phyloP scores from a whole-genome alignment of 1,284 basidiomycete species.

The Fistulinella cinereoalba region DNA sequence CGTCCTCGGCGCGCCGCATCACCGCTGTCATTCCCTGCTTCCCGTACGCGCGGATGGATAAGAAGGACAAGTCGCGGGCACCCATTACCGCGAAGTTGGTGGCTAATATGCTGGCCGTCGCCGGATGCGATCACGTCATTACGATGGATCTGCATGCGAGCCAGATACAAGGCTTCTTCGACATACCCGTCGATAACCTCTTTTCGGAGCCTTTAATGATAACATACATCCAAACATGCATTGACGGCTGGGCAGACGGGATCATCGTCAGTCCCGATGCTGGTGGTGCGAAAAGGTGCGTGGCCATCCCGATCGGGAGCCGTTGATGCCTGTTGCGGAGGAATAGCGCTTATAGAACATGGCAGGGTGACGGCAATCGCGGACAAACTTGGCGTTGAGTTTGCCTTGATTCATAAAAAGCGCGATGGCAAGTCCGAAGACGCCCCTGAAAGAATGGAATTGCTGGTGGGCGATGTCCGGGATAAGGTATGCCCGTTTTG shows the following conservation, averaged over 20 bases:
- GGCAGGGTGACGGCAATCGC: constrained; percentile 89
- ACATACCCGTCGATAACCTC: constrained; percentile 97
- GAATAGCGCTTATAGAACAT: constrained; percentile 7
- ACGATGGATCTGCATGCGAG: constrained; percentile 98
- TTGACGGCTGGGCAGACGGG: constrained; percentile 83
- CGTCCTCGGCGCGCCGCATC: constrained; percentile 92
- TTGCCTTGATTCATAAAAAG: constrained; percentile 95
- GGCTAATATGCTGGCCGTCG: constrained; percentile 95
- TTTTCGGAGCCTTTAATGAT: constrained; percentile 89
- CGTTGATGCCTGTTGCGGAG: no score
- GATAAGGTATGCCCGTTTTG: constrained; percentile 65
- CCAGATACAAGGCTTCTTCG: constrained; percentile 99
- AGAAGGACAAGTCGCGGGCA: constrained; percentile 95
- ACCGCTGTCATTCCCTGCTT: constrained; percentile 98
- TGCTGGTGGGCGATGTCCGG: constrained; percentile 94
- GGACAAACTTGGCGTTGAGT: constrained; percentile 94
- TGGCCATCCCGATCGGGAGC: constrained; percentile 9
- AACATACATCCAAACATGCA: constrained; percentile 85
- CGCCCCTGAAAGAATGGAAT: constrained; percentile 82
- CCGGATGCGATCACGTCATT: constrained; percentile 98
- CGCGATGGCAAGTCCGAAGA: constrained; percentile 58
- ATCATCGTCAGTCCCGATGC: constrained; percentile 98
- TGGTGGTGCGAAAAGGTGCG: constrained; percentile 94
- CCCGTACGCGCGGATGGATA: constrained; percentile 96
- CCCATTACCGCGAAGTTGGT: constrained; percentile 99